Evolutionary conservation across 2,329 filamentous ascomycete genomes (phyloP), one percentile per base, ranked within the genome.

Genomic region (Cladosporium cucumerinum): DNA sequence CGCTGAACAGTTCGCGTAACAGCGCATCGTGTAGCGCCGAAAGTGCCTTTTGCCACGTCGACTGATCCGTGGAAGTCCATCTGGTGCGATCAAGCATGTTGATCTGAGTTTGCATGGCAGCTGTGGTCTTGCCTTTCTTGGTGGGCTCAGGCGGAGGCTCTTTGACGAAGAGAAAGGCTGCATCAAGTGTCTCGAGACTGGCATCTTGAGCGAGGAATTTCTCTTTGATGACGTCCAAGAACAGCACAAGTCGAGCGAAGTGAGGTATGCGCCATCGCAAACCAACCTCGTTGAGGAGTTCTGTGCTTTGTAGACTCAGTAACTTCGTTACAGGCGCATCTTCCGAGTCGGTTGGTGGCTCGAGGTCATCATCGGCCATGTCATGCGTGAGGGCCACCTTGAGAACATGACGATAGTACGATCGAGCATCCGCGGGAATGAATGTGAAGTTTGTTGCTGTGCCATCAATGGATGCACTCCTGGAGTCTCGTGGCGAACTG

Each of bases 231-330:
- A 96, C 90, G 78, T 98, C 95, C 39, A 98, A 80, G 71, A 97
- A 89, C 6, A 94, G 79, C 6, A 96, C 87, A 60, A 92, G 83
- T 52, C 93, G 86, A 3, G 92, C 92, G 72, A 89, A 92, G 69
- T 89, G 88, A 2, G 94, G 93, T 67, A 99, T 85, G 58, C 95
- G 89, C 95, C 95, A 99, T 72, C 93, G 87, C 67, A 92, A 81
- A 66, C 89, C 91, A 65, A 97, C 84, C 76, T 98, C 94, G 66
- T 89, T 90, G 67, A 99, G 79, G 54, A 99, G 81, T 64, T 97
- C 93, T 57, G 87, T 85, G 2, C 92, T 95, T 67, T 90, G 86
- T 71, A 89, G 91, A 0, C 92, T 95, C 23, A 89, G 73, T 23
- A 89, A 69, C 67, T 84, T 86, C 66, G 82, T 79, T 2, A 82